Evolutionary conservation across 75 land plant species (phyloP), one percentile per base, ranked within the genome.

Genomic region (Picea glauca): DNA sequence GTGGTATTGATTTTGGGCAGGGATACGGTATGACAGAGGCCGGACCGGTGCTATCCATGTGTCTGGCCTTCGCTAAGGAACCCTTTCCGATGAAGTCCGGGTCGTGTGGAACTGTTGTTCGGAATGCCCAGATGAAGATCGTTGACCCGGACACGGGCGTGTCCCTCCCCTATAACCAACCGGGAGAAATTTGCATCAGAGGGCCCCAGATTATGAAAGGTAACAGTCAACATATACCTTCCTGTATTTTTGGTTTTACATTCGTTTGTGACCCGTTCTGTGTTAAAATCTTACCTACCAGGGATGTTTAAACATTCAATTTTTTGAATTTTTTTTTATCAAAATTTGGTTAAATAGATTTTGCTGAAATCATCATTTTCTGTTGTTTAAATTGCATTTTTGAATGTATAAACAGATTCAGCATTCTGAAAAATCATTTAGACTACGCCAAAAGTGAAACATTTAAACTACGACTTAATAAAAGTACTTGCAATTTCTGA

Each of bases 11-110:
- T 46, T 7, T 46, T 46, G 54, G 9, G 11, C 63, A 62, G 63
- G 89, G 89, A 17, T 87, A 87, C 60, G 89, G 89, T 33, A 87
- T 87, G 89, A 87, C 85, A 13, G 85, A 83, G 57, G 85, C 85
- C 14, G 85, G 85, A 2, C 84, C 85, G 2, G 85, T 83, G 78
- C 18, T 83, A 0, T 70, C 85, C 0, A 80, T 83, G 84, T 58
- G 81, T 33, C 60, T 76, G 6, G 78, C 83, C 26, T 83, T 83
- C n/a, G 85, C 85, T 5, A 80, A 80, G 31, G 46, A 80, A 12
- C 83, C 83, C 4, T 80, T 74, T 6, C 84, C 83, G 0, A 74
- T 54, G 56, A 83, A 76, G 46, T 56, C 70, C 4, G 85, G 85
- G 14, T 83, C 85, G 23, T 83, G 85, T 35, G 85, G 85, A 13